A percentile compares a stretch with the other conserved stretches of the same genome.
These are phyloP conservation scores for Termitomyces sp. DNA, from an alignment of 1,284 basidiomycete genomes.

Conservation along the genomic window DNA sequence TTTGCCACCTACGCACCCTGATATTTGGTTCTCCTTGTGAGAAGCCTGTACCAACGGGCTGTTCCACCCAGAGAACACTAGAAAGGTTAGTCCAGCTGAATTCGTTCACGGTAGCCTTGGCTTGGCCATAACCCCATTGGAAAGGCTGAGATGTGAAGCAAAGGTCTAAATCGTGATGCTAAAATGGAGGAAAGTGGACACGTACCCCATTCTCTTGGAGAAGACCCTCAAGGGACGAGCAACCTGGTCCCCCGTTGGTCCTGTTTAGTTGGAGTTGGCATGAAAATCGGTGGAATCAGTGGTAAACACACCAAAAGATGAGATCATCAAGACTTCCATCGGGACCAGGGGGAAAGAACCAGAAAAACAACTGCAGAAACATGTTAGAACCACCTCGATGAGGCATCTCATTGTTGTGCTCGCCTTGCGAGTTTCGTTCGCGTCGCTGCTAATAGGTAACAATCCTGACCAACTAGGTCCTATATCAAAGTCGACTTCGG, in stretches of 20 bases:
- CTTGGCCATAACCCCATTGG: slow-evolving; percentile 62
- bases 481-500: slow-evolving; percentile 66
- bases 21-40: slow-evolving; percentile 69
- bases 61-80: slow-evolving; percentile 78
- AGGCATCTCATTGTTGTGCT: background rate
- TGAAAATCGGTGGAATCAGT: background rate
- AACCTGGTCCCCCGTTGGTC: slow-evolving; percentile 53
- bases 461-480: slow-evolving; percentile 75
- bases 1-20: slow-evolving; percentile 29
- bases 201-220: slow-evolving; percentile 80
- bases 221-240: slow-evolving; percentile 73
- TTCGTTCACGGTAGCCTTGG: slow-evolving; percentile 61
- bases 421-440: slow-evolving; percentile 65
- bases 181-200: slow-evolving; percentile 1
- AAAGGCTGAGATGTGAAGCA: slow-evolving; percentile 44
- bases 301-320: slow-evolving; percentile 55
- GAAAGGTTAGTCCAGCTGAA: slow-evolving; percentile 81
- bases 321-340: slow-evolving; percentile 66
- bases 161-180: background rate
- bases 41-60: slow-evolving; percentile 81
- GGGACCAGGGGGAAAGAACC: slow-evolving; percentile 80
- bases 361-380: slow-evolving; percentile 67
- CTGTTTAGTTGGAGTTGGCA: slow-evolving; percentile 18
- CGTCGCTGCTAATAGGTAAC: slow-evolving; percentile 57
- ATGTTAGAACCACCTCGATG: background rate